Evolutionary conservation across 2,329 filamentous ascomycete species (phyloP).

Genomic region (Colletotrichum sp.): DNA sequence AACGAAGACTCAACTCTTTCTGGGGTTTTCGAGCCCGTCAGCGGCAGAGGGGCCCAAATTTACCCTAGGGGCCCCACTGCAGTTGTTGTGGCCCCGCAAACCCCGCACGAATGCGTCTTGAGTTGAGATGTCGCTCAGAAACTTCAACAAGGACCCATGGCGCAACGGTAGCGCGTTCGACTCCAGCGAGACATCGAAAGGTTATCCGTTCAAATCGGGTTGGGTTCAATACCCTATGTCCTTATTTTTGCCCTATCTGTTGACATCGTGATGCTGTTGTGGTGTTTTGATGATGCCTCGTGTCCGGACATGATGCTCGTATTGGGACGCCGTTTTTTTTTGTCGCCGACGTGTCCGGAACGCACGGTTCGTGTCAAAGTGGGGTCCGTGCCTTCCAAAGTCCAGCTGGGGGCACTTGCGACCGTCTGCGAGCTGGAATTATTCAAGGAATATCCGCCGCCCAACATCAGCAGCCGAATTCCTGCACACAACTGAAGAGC

Average conservation of each 20-base stretch:
- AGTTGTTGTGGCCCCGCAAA: neutral
- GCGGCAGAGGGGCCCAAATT: neutral
- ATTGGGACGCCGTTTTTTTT: neutral
- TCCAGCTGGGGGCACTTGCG: neutral
- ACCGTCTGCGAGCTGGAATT: neutral
- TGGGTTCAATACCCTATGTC: neutral
- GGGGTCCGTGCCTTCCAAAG: neutral
- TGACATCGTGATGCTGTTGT: neutral
- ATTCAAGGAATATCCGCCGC: neutral
- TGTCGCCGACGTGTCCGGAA: neutral
- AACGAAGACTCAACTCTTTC: neutral
- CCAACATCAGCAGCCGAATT: neutral
- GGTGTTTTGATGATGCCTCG: neutral
- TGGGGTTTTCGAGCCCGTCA: neutral
- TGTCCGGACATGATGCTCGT: neutral
- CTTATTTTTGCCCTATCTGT: neutral
- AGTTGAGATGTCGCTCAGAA: fast-evolving
- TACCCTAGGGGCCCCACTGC: neutral
- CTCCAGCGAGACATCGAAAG: neutral
- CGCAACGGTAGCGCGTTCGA: slow-evolving; percentile 15
- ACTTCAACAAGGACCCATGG: neutral
- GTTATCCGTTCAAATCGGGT: slow-evolving; percentile 17
- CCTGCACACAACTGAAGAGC: neutral
- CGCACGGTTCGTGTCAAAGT: neutral
- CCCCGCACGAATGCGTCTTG: neutral